phyloP scores from a whole-genome alignment of 257 asterid species.

The Lycium barbarum region DNA sequence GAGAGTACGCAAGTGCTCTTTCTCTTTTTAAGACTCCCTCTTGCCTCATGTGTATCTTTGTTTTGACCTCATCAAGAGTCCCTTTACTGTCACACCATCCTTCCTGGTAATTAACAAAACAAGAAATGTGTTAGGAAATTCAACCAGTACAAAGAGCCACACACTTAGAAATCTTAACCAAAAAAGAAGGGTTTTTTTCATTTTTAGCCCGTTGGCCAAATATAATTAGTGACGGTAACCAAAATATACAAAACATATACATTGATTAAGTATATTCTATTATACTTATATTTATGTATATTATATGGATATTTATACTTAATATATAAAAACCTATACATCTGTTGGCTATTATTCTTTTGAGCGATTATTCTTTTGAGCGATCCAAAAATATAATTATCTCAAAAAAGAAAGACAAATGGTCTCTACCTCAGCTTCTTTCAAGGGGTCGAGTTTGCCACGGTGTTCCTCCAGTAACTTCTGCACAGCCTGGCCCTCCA shows the following conservation, averaged over 20 bases:
- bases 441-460: constrained; percentile 54
- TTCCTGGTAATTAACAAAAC: constrained; percentile 51
- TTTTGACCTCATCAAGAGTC: constrained; percentile 72
- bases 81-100: constrained; percentile 95
- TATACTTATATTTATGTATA: no score
- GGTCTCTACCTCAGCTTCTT: constrained; percentile 76
- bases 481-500: constrained; percentile 92
- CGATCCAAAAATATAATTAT: no score
- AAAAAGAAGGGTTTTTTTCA: background rate
- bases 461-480: constrained; percentile 69
- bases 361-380: no score
- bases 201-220: no score
- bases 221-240: no score
- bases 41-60: constrained; percentile 91
- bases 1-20: constrained; percentile 85
- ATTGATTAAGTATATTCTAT: no score
- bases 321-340: no score
- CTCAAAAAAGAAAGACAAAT: background rate
- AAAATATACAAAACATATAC: no score
- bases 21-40: constrained; percentile 90
- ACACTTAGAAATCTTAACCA: background rate
- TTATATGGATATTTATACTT: no score
- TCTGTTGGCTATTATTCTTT: no score
- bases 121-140: background rate
- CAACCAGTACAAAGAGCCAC: background rate